phyloP scores from a whole-genome alignment of 139 green algal genomes.

The Haematococcus sp. region DNA sequence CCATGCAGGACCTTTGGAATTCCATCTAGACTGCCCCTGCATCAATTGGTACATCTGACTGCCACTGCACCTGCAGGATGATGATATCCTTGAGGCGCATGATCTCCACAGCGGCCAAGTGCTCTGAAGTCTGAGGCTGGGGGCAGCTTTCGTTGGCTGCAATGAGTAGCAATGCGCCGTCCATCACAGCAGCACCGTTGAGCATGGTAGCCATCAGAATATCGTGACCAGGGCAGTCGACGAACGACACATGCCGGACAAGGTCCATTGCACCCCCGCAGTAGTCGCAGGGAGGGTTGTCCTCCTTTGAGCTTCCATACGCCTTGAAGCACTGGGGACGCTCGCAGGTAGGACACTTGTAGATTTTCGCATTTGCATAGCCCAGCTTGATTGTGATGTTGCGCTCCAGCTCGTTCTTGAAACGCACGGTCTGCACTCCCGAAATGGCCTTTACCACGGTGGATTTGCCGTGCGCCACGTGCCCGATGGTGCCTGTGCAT shows the following conservation, averaged over 20 bases:
- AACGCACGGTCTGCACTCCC: slow-evolving; percentile 98
- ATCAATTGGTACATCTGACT: too few relatives aligned
- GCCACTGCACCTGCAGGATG: slow-evolving; percentile 45
- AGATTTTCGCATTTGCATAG: slow-evolving; percentile 99
- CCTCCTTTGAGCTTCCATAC: slow-evolving; percentile 90
- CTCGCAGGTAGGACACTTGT: slow-evolving; percentile 86
- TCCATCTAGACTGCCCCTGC: not conserved
- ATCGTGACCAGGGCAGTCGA: slow-evolving; percentile 98
- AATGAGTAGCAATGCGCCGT: slow-evolving; percentile 97
- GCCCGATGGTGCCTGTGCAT: slow-evolving; percentile 92
- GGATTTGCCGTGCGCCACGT: slow-evolving; percentile 99
- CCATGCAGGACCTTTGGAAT: not conserved
- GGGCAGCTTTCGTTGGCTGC: slow-evolving; percentile 98
- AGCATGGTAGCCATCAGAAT: slow-evolving; percentile 99
- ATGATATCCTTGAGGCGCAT: slow-evolving; percentile 83
- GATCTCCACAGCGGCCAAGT: slow-evolving; percentile 98
- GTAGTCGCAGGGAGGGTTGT: slow-evolving; percentile 55
- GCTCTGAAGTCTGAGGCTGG: slow-evolving; percentile 97
- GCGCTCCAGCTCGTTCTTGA: slow-evolving; percentile 99
- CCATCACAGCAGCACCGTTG: slow-evolving; percentile 99
- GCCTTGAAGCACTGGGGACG: slow-evolving; percentile 83
- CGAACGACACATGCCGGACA: slow-evolving; percentile 94
- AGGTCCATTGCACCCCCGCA: slow-evolving; percentile 85
- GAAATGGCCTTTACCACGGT: slow-evolving; percentile 99
- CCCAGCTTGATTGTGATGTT: slow-evolving; percentile 99